Evolutionary conservation across 2,329 filamentous ascomycete species (phyloP).

Genomic region (Phyllosticta paracitricarpa): DNA sequence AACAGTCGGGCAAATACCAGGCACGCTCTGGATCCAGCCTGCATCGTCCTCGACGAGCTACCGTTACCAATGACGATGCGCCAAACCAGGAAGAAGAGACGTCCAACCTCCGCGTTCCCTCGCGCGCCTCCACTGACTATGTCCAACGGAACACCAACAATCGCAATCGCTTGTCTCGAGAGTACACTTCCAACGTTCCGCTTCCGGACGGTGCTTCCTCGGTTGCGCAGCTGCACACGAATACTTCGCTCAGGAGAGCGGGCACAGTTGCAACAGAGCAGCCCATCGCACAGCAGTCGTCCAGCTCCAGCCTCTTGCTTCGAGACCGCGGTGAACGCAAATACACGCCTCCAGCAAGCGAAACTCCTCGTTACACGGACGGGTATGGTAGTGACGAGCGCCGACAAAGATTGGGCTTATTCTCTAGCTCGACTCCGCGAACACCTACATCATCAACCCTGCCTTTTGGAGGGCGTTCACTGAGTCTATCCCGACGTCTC

Average conservation of each 20-base stretch:
- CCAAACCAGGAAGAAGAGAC: constrained; percentile 28
- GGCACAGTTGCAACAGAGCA: background rate
- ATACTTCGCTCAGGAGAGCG: constrained; percentile 2
- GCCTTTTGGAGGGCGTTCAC: background rate
- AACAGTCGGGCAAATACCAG: constrained; percentile 1
- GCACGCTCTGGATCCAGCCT: background rate
- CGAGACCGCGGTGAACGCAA: constrained; percentile 8
- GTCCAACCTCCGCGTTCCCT: constrained; percentile 33
- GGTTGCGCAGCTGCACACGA: constrained; percentile 17
- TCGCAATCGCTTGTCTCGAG: constrained; percentile 19
- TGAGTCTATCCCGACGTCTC: constrained; percentile 4
- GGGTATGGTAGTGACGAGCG: constrained; percentile 2
- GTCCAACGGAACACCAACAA: constrained; percentile 21
- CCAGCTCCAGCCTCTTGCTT: background rate
- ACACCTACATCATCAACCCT: background rate
- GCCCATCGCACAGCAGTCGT: background rate
- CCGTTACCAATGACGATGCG: constrained; percentile 10
- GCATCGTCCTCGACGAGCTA: constrained; percentile 7
- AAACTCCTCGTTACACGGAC: constrained; percentile 1
- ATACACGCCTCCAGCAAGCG: background rate
- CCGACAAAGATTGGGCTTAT: constrained; percentile 3
- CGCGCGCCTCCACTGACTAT: constrained; percentile 39
- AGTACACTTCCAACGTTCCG: constrained; percentile 28
- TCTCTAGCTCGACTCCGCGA: constrained; percentile 4
- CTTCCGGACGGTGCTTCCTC: constrained; percentile 24